Evolutionary conservation across 371 early-diverging fungal species (phyloP).

Genomic region (Capillidium rhysosporum): DNA sequence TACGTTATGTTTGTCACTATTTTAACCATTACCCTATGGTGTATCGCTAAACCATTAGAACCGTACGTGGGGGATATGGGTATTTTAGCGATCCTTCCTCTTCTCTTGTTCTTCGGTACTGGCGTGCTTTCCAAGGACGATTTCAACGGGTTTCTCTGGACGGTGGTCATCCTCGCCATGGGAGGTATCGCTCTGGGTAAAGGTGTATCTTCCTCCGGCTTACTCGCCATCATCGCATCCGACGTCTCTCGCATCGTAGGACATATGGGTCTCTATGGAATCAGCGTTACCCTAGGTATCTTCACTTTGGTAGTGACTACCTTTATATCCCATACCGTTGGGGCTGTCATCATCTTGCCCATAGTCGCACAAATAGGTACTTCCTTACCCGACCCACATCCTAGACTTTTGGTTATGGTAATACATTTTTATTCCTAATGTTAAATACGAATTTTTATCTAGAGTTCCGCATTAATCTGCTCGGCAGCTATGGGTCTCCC

Average conservation of each 20-base stretch:
- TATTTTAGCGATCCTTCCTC: slow-evolving; percentile 76
- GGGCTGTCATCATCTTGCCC: slow-evolving; percentile 62
- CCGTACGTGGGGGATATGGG: slow-evolving; percentile 75
- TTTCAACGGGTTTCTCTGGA: slow-evolving; percentile 80
- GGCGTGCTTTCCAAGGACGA: slow-evolving; percentile 87
- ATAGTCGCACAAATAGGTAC: slow-evolving; percentile 58
- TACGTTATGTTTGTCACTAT: slow-evolving; percentile 42
- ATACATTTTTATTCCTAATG: slow-evolving; percentile 24
- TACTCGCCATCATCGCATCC: slow-evolving; percentile 55
- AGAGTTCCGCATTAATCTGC: slow-evolving; percentile 54
- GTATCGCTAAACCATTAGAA: slow-evolving; percentile 50
- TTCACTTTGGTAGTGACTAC: slow-evolving; percentile 54
- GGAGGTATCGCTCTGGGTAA: slow-evolving; percentile 83
- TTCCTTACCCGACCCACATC: slow-evolving; percentile 50
- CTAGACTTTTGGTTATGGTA: slow-evolving; percentile 81
- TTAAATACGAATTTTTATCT: background rate
- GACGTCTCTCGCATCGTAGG: slow-evolving; percentile 36
- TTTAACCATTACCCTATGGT: slow-evolving; percentile 72
- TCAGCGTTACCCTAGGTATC: slow-evolving; percentile 40
- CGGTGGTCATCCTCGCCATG: slow-evolving; percentile 88
- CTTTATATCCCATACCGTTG: slow-evolving; percentile 91
- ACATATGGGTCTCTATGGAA: slow-evolving; percentile 39
- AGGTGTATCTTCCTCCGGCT: slow-evolving; percentile 71
- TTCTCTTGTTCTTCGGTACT: slow-evolving; percentile 74
- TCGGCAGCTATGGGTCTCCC: slow-evolving; percentile 86